Conservation (phyloP, 2,329 filamentous ascomycete genomes). For the Colletotrichum chlorophyti region DNA sequence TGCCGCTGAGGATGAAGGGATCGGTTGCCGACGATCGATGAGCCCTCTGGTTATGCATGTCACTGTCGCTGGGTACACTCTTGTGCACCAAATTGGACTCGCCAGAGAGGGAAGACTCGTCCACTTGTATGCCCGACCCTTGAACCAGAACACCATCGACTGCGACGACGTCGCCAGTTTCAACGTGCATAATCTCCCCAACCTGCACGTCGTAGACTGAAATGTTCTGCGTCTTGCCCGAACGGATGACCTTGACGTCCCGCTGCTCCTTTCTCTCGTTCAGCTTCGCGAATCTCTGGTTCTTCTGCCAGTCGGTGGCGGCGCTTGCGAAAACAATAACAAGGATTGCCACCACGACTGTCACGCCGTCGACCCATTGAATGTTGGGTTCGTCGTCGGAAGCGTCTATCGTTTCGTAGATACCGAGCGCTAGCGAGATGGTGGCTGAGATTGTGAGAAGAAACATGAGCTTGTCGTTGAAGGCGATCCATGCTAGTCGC, state of each 20-base stretch:
- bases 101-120: constrained; percentile 79
- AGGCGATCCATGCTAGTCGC: constrained; percentile 78
- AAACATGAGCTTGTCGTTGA: constrained; percentile 82
- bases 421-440: constrained; percentile 77
- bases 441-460: constrained; percentile 73
- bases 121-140: constrained; percentile 66
- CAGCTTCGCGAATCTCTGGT: constrained; percentile 79
- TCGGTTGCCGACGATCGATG: constrained; percentile 68
- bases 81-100: constrained; percentile 79
- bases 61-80: constrained; percentile 66
- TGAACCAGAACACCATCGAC: constrained; percentile 75
- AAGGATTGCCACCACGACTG: constrained; percentile 77
- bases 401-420: constrained; percentile 73
- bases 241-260: constrained; percentile 77
- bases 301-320: constrained; percentile 84
- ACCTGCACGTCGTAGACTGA: constrained; percentile 75
- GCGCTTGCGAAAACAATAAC: constrained; percentile 80
- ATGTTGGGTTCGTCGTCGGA: constrained; percentile 59
- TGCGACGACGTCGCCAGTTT: constrained; percentile 76
- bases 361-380: constrained; percentile 84
- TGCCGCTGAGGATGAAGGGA: constrained; percentile 82
- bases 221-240: constrained; percentile 72
- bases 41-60: constrained; percentile 56
- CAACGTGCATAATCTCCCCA: constrained; percentile 75
- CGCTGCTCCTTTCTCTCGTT: constrained; percentile 83